phyloP scores from a whole-genome alignment of 1,284 basidiomycete genomes.

The Ustilago loliicola region DNA sequence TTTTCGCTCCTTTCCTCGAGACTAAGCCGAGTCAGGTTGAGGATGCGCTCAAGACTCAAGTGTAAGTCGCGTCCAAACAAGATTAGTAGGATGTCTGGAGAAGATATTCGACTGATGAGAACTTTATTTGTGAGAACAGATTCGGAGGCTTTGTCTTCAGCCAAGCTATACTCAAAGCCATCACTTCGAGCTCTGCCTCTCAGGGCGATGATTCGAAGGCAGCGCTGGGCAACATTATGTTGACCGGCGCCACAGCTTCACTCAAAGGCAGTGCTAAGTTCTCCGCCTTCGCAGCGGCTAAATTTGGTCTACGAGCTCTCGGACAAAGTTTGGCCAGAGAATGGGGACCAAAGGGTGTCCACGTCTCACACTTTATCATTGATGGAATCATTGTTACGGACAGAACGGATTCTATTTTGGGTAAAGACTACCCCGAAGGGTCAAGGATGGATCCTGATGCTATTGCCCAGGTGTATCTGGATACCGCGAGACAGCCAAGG shows the following conservation, averaged over 20 bases:
- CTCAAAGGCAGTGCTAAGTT: slow-evolving; percentile 50
- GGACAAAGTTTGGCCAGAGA: slow-evolving; percentile 51
- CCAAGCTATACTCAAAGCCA: slow-evolving; percentile 47
- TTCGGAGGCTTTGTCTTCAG: slow-evolving; percentile 45
- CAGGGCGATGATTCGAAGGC: slow-evolving; percentile 8
- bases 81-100: no score
- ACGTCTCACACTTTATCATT: slow-evolving; percentile 56
- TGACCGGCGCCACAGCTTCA: slow-evolving; percentile 55
- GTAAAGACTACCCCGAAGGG: slow-evolving; percentile 33
- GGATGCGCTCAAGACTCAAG: slow-evolving; percentile 45
- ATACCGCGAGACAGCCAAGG: slow-evolving; percentile 39
- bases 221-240: slow-evolving; percentile 37
- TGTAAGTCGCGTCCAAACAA: no score
- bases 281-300: slow-evolving; percentile 46
- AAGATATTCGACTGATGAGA: not conserved
- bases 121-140: not conserved
- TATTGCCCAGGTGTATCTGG: slow-evolving; percentile 57
- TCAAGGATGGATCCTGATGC: slow-evolving; percentile 53
- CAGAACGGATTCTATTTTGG: slow-evolving; percentile 29
- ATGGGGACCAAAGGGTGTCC: slow-evolving; percentile 51
- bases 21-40: slow-evolving; percentile 49
- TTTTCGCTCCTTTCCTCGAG: slow-evolving; percentile 28
- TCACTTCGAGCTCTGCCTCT: slow-evolving; percentile 27
- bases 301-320: slow-evolving; percentile 51
- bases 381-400: slow-evolving; percentile 53